Conservation (phyloP, 2,329 filamentous ascomycete species). For the Colletotrichum lindemuthianum region DNA sequence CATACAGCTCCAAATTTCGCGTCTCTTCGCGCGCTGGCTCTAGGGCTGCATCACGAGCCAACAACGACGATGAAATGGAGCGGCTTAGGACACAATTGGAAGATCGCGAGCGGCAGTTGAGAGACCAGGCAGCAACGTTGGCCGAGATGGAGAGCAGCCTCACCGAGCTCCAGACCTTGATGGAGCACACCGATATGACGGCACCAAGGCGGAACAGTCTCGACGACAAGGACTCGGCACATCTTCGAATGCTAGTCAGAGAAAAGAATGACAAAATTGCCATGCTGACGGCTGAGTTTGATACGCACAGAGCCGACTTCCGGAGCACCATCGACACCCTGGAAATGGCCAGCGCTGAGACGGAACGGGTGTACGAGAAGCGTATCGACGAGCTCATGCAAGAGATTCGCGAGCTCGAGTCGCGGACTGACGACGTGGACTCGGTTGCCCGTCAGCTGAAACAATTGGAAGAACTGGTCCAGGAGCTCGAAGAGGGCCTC, state of each 20-base stretch:
- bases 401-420: slow-evolving; percentile 84
- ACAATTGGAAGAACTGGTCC: slow-evolving; percentile 94
- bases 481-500: slow-evolving; percentile 94
- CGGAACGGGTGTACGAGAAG: slow-evolving; percentile 94
- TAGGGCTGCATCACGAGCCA: slow-evolving; percentile 49
- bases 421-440: slow-evolving; percentile 88
- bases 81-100: slow-evolving; percentile 78
- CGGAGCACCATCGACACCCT: slow-evolving; percentile 96
- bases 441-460: slow-evolving; percentile 91
- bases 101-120: slow-evolving; percentile 87
- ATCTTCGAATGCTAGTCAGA: slow-evolving; percentile 82
- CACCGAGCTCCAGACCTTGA: slow-evolving; percentile 77
- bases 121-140: slow-evolving; percentile 84
- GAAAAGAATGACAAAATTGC: slow-evolving; percentile 98
- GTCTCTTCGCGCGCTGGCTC: slow-evolving; percentile 57
- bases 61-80: slow-evolving; percentile 77
- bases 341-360: slow-evolving; percentile 95
- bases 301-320: slow-evolving; percentile 94
- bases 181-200: slow-evolving; percentile 65
- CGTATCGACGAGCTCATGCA: slow-evolving; percentile 87
- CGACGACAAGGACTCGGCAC: slow-evolving; percentile 77
- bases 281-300: slow-evolving; percentile 92
- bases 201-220: slow-evolving; percentile 57
- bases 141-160: slow-evolving; percentile 91
- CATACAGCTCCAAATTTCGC: slow-evolving; percentile 63